phyloP scores from a whole-genome alignment of 257 asterid species.

The Solanum appendiculatum region DNA sequence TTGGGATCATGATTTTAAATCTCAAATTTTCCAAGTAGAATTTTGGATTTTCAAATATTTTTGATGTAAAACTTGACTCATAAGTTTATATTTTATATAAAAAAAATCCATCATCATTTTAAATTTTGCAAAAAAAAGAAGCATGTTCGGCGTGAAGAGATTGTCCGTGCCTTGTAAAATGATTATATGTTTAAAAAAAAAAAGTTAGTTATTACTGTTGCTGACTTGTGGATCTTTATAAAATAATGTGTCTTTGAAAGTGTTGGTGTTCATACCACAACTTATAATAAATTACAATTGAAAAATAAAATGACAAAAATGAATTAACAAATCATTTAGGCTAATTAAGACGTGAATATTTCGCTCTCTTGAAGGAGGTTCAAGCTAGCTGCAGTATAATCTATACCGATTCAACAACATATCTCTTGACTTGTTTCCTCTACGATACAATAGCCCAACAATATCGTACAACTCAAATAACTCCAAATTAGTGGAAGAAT shows the following conservation, averaged over 20 bases:
- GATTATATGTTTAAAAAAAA: too few species aligned
- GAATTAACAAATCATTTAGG: background rate
- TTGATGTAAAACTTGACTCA: too few species aligned
- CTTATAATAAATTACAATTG: background rate
- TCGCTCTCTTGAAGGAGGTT: background rate
- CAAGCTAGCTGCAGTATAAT: background rate
- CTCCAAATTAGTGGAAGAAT: too few species aligned
- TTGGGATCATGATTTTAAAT: too few species aligned
- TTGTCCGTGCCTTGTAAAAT: fast-evolving
- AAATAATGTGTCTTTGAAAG: background rate
- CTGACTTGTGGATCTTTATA: background rate
- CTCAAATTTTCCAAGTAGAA: too few species aligned
- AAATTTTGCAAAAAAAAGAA: background rate
- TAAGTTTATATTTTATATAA: too few species aligned
- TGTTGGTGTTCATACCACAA: background rate
- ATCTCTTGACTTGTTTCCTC: too few species aligned
- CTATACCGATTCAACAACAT: too few species aligned
- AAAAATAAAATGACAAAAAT: too few species aligned
- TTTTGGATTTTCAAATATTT: too few species aligned
- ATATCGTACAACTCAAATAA: too few species aligned
- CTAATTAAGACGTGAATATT: background rate
- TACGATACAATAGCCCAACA: background rate
- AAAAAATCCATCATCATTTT: too few species aligned
- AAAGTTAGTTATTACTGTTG: background rate
- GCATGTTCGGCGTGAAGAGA: background rate